These are phyloP conservation scores for Ulota crispa DNA, from an alignment of 225 moss, liverwort and hornwort species.

Conservation along the genomic window DNA sequence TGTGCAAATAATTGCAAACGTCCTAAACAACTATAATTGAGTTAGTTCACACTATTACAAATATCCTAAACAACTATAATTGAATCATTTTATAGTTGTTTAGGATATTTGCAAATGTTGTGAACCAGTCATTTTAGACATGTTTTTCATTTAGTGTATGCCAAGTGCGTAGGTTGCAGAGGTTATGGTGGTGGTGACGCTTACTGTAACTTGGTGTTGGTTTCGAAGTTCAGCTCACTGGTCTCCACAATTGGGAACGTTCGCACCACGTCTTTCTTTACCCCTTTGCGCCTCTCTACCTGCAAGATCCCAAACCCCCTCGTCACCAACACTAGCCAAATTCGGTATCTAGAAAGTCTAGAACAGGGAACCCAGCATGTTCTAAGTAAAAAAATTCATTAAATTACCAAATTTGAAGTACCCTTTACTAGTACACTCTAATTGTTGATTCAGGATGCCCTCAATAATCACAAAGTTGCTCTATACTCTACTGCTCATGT, in stretches of 20 bases:
- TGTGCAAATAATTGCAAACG: accelerated
- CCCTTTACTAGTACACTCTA: not conserved
- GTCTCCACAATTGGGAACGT: constrained; percentile 33
- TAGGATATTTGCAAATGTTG: too few relatives aligned
- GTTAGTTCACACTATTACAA: too few relatives aligned
- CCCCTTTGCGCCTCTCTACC: constrained; percentile 25
- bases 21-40: too few relatives aligned
- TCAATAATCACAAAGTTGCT: not conserved
- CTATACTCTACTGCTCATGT: not conserved
- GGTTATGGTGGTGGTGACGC: not conserved
- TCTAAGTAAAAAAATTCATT: too few relatives aligned
- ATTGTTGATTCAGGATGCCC: not conserved
- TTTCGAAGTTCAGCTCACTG: constrained; percentile 14
- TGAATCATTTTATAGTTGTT: too few relatives aligned
- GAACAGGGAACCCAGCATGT: not conserved
- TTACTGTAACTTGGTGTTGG: constrained; percentile 20
- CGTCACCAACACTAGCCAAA: not conserved
- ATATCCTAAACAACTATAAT: too few relatives aligned
- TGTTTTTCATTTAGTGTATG: too few relatives aligned
- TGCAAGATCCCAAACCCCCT: constrained; percentile 5
- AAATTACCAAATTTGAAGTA: not conserved
- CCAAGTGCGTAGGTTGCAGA: not conserved
- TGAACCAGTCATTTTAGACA: too few relatives aligned
- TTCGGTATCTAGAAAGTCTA: not conserved
- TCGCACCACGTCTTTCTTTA: constrained; percentile 31